Evolutionary conservation across 495 filamentous ascomycete genomes (phyloP).

Genomic region (Talaromyces liani): DNA sequence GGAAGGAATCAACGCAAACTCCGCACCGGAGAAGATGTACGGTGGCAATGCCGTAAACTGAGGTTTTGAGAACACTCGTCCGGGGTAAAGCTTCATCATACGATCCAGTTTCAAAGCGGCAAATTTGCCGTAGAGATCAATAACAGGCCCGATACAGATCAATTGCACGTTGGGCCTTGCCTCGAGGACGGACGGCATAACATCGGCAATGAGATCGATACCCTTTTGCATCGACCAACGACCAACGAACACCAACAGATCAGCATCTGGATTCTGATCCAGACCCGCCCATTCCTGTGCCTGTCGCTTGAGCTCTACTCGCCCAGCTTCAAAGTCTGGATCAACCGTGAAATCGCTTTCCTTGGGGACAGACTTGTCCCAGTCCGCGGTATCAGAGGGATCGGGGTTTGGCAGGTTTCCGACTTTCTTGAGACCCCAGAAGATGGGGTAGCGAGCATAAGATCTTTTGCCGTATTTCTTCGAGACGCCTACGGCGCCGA

Average conservation of each 20-base stretch:
- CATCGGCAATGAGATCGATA: constrained; percentile 70
- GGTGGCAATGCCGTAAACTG: constrained; percentile 69
- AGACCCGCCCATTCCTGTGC: constrained; percentile 75
- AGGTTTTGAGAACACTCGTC: constrained; percentile 68
- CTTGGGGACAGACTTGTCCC: constrained; percentile 48
- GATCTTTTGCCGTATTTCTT: constrained; percentile 70
- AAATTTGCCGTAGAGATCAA: constrained; percentile 74
- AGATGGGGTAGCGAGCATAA: constrained; percentile 68
- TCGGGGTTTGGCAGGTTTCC: constrained; percentile 70
- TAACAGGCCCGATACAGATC: constrained; percentile 65
- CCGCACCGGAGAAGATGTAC: constrained; percentile 71
- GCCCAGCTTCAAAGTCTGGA: constrained; percentile 44
- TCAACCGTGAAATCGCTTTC: constrained; percentile 50
- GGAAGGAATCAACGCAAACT: constrained; percentile 73
- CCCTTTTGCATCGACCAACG: constrained; percentile 78
- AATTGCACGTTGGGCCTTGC: constrained; percentile 58
- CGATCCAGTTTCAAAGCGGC: constrained; percentile 64
- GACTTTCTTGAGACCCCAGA: constrained; percentile 67
- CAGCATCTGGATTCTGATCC: constrained; percentile 56
- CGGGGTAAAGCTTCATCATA: constrained; percentile 70
- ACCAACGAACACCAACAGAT: constrained; percentile 72
- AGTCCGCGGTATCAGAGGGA: constrained; percentile 65
- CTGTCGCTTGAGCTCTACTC: constrained; percentile 53
- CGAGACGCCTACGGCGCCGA: constrained; percentile 68
- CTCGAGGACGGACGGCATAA: constrained; percentile 66